Evolutionary conservation across 441 rosid genomes (phyloP), one percentile per base, ranked within the genome.

Genomic region (Eutrema salsugineum): DNA sequence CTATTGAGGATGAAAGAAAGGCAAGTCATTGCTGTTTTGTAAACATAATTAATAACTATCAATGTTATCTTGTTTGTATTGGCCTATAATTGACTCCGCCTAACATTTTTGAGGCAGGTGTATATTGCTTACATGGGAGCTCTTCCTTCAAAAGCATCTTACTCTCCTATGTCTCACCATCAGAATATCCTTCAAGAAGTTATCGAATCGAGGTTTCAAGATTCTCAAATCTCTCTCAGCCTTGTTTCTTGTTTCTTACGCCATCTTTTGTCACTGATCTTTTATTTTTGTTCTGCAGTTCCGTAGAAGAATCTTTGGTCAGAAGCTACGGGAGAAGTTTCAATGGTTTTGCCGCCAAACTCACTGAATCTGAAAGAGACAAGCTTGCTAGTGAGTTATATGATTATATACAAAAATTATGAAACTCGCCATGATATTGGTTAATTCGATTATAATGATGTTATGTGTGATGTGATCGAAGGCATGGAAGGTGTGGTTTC

Each of bases 51-150:
- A 36, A 47, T 4, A 22, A 48, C 58, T 6, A 36, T 11, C 0
- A 9, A 8, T 28, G 44, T 10, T n/a, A n/a, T 32, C 54, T 33
- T 11, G 3, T 44, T 38, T 28, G 51, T 28, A 19, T 43, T 54
- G 20, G 40, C 5, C 39, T 59, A 11, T 59, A 11, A 8, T 20
- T 67, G n/a, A 50, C 8, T 47, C 1, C 22, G 16, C 2, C 32
- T 22, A 12, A n/a, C 38, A 64, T 42, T 35, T 46, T 17, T 12
- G 48, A 44, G 61, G 2, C 72, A 83, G 82, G 75, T 43, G 4
- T 78, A 84, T 54, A 72, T 83, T 56, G 84, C 76, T 50, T 84
- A 77, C 75, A 84, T 86, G 85, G 88, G 88, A 11, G 78, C 76
- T 11, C 80, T 60, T 39, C 79, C 59, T 22, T 20, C 73, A 17